Base-by-base conservation (phyloP, 345 rosid genomes). In the Adansonia digitata region DNA sequence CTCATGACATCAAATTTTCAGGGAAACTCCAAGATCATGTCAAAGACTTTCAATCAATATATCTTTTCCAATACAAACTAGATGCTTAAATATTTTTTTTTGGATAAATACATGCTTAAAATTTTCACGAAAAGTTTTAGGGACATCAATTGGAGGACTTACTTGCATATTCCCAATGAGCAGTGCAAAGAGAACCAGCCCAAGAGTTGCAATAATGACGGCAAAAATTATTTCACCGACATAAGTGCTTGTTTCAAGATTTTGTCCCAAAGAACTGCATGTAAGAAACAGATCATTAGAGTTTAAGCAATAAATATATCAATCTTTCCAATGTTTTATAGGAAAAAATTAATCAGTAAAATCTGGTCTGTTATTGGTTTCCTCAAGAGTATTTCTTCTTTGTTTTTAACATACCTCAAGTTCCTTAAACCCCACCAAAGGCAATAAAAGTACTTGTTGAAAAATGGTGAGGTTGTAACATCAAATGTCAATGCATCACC, bases 81-180 rank as follows among this genome's bases (percentile, higher is more conserved):
- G n/a, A n/a, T n/a, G n/a, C n/a, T n/a, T n/a, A n/a, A n/a, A n/a
- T n/a, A n/a, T n/a, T n/a, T n/a, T n/a, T n/a, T n/a, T n/a, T n/a
- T n/a, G n/a, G n/a, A n/a, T n/a, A n/a, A n/a, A n/a, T n/a, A n/a
- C n/a, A n/a, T n/a, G n/a, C n/a, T n/a, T n/a, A n/a, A n/a, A n/a
- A n/a, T n/a, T n/a, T n/a, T n/a, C n/a, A n/a, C n/a, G n/a, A n/a
- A n/a, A n/a, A n/a, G n/a, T n/a, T 20, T n/a, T 52, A 10, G 57
- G 9, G 26, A 37, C 37, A 5, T 18, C 42, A 60, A 7, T 17
- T 7, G 72, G 46, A 65, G 59, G 29, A 51, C 90, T 85, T 79
- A 91, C 98, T 77, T 91, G 97, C 98, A 91, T 91, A 78, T 94
- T 94, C 48, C 98, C 98, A 73, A 94, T 94, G 51, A 94, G 97